Base-by-base conservation (phyloP, 176 grass and related monocot species). In the Ampelocalamus luodianensis region DNA sequence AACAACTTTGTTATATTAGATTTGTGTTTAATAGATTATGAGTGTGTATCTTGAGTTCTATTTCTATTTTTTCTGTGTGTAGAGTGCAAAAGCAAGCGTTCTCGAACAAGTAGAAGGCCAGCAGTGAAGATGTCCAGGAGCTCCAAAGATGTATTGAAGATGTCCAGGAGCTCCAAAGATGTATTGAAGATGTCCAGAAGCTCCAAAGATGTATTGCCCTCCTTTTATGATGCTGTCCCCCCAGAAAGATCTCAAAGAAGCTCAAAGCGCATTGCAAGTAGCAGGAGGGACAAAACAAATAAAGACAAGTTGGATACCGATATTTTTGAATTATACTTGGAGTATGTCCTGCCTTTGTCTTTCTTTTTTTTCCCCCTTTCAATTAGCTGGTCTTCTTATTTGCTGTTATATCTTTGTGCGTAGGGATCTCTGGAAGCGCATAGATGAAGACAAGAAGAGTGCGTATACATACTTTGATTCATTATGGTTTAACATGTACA, bases 401-500 rank as follows among this genome's bases (percentile, higher is more conserved):
- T 96, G 39, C 48, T 74, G 66, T 17, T 58, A 50, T 32, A 76
- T 23, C 71, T 87, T 72, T 85, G 71, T 63, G 29, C 63, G 22
- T 79, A 98, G 96, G 86, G 65, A 91, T 82, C 83, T 95, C 44
- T 98, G 96, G 96, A 79, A 77, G 68, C 81, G 60, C 72, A 86
- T 89, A 87, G 88, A 92, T 79, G 90, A 92, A 89, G 90, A 95
- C 14, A 92, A 94, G 85, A 99, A 82, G 76, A 85, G 63, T 68
- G 71, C 83, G 40, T 99, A 85, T 78, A 34, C 75, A 32, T 99
- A 99, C 79, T 87, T 99, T 14, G 96, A 98, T 77, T 94, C 92
- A 10, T 91, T 98, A 80, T 98, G 96, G 96, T 98, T 98, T 90
- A 85, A 76, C 71, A 87, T 95, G 75, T 94, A 98, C 37, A 83